These are phyloP conservation scores for Musa balbisiana DNA, from an alignment of 202 grass and related monocot genomes.

Conservation along the genomic window DNA sequence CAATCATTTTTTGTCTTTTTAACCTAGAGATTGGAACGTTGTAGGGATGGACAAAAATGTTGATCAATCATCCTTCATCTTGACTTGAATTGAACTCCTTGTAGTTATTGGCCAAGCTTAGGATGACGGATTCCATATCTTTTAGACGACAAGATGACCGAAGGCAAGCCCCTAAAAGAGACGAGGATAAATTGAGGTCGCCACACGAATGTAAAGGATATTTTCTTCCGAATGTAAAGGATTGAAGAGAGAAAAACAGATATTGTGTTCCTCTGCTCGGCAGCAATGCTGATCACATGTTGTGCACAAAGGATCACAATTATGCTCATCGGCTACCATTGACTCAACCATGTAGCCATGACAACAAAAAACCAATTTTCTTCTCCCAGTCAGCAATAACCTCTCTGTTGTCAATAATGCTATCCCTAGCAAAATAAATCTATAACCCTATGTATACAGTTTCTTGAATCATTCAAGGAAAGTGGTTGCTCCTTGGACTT, in stretches of 20 bases:
- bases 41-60: too few species aligned
- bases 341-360: too few species aligned
- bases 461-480: not conserved
- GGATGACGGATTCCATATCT: too few species aligned
- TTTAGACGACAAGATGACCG: too few species aligned
- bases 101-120: too few species aligned
- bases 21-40: too few species aligned
- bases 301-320: not conserved
- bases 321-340: not conserved
- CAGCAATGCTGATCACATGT: not conserved
- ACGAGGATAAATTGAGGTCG: too few species aligned
- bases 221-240: not conserved
- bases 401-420: not conserved
- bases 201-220: not conserved
- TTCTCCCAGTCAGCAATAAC: not conserved
- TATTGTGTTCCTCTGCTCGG: not conserved
- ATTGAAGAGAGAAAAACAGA: not conserved
- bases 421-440: not conserved
- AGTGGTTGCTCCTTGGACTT: constrained; percentile 33
- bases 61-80: too few species aligned
- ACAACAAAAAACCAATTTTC: not conserved
- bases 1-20: too few species aligned
- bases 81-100: too few species aligned
- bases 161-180: too few species aligned
- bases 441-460: not conserved